Base-by-base conservation (phyloP, 169 alveolate species). In the Sarcocystis neurona region DNA sequence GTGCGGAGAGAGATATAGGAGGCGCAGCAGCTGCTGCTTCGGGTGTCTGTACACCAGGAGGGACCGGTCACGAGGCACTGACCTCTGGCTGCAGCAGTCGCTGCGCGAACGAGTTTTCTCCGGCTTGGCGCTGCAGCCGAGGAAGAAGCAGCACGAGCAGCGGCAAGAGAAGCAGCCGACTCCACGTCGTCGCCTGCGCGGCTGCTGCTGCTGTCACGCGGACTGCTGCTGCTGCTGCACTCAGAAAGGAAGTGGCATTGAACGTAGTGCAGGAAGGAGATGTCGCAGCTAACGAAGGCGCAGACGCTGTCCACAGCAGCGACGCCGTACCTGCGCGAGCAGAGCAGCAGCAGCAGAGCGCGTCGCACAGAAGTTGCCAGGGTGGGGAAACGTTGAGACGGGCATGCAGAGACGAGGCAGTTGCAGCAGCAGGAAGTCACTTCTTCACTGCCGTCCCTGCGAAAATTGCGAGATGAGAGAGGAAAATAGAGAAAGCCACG, bases 261-360 rank as follows among this genome's bases (percentile, higher is more conserved):
- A 27, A 72, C 56, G 82, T 72, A 72, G 56, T 72, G 82, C 10
- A 72, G 82, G 56, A 72, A 72, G 12, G 10, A 48, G 37, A 30
- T 8, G 82, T 72, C 82, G 34, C 82, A 72, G 27, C 56, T 72
- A 30, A 72, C 10, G 27, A 72, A 72, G 34, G 88, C 88, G 34
- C 39, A 82, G 75, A 82, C 88, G 37, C 78, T 56, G 66, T 82
- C 88, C 37, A 82, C 88, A 1, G 88, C 88, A 27, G 88, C 88
- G 15, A 79, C 78, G 30, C 88, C 88, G 46, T 82, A 82, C 27
- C 88, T 72, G 56, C 10, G 18, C 20, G 18, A 18, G 2, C 10
- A n/a, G n/a, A n/a, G 8, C 27, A 37, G 32, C 44, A 8, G 60
- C 8, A n/a, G 75, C 75, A 15, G 75, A 27, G 75, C 1, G n/a